Evolutionary conservation across 768 basidiomycete species (phyloP), one percentile per base, ranked within the genome.

Genomic region (Porphyrellus cyaneotinctus): DNA sequence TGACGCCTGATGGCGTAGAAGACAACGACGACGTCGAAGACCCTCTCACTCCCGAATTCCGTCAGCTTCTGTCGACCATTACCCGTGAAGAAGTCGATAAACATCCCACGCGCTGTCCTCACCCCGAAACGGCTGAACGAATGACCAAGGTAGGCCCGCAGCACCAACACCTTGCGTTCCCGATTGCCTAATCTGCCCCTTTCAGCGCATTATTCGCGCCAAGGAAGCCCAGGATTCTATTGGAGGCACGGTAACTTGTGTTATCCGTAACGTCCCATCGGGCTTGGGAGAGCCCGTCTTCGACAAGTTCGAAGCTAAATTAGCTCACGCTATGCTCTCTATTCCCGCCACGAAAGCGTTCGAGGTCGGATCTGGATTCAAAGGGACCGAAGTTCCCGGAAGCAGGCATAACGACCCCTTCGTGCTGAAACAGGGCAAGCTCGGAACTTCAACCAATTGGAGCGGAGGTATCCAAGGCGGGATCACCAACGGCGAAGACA

Each of bases 271-370:
- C 51, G 84, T 87, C 2, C 97, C 97, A 42, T 74, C 86, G 18
- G 97, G 97, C 9, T 82, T 98, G 26, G 97, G 97, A 45, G 97
- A 98, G 70, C 97, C 97, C 48, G 88, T 91, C 46, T 98, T 99
- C 71, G 95, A 99, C 81, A 98, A 98, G 72, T 87, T 98, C 69
- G 95, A 97, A 72, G 97, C 97, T 18, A 82, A 82, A 57, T 85
- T 99, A 54, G 95, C 82, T 13, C 97, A 98, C 67, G 97, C 97
- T 9, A 98, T 99, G 95, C 81, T 99, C 47, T 97, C 94, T 49
- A 97, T 99, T 65, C 97, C 97, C 24, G 95, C 97, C 17, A 98
- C 97, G 49, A 99, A 99, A 67, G 93, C 85, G 7, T 98, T 99
- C 70, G 97, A 99, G 73, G 85, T 98, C 58, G 97, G 97, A 36